phyloP scores from a whole-genome alignment of 768 basidiomycete genomes.

The Tephrocybe sp. region DNA sequence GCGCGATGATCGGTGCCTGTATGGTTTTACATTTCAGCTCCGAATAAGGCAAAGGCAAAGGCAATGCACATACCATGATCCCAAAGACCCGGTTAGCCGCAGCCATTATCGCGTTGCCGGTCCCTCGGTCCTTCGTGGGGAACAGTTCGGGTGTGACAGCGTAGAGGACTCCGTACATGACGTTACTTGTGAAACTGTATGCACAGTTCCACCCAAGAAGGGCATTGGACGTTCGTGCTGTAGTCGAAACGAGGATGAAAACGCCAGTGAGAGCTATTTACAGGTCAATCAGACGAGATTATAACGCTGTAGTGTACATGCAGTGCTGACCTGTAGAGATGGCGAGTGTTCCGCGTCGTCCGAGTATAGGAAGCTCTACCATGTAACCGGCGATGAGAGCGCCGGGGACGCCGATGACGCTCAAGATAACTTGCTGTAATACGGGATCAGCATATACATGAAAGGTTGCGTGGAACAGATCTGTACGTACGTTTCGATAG shows the following conservation, averaged over 20 bases:
- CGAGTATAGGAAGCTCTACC: slow-evolving; percentile 64
- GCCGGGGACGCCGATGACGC: slow-evolving; percentile 67
- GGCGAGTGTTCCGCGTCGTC: slow-evolving; percentile 66
- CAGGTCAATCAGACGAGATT: slow-evolving; percentile 28
- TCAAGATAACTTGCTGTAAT: slow-evolving; percentile 66
- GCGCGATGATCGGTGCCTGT: slow-evolving; percentile 70
- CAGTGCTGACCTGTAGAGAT: slow-evolving; percentile 57
- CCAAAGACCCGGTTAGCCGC: slow-evolving; percentile 67
- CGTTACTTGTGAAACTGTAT: slow-evolving; percentile 64
- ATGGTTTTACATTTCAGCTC: neutral
- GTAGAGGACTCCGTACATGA: slow-evolving; percentile 78
- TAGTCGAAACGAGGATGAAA: slow-evolving; percentile 75
- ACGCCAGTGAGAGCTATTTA: slow-evolving; percentile 63
- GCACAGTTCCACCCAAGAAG: slow-evolving; percentile 83
- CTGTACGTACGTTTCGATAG: slow-evolving; percentile 60
- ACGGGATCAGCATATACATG: neutral
- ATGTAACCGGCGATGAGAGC: slow-evolving; percentile 71
- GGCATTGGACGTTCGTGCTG: slow-evolving; percentile 64
- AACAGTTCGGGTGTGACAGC: slow-evolving; percentile 71
- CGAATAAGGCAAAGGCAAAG: neutral
- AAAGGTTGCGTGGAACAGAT: neutral
- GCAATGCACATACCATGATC: slow-evolving; percentile 50
- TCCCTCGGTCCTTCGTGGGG: slow-evolving; percentile 71
- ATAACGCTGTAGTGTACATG: neutral
- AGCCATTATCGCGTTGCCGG: slow-evolving; percentile 65